Percentiles rank a stretch among this genome's conserved stretches.
Conservation (phyloP, 768 basidiomycete species). For the Psilocybe subaeruginosa region DNA sequence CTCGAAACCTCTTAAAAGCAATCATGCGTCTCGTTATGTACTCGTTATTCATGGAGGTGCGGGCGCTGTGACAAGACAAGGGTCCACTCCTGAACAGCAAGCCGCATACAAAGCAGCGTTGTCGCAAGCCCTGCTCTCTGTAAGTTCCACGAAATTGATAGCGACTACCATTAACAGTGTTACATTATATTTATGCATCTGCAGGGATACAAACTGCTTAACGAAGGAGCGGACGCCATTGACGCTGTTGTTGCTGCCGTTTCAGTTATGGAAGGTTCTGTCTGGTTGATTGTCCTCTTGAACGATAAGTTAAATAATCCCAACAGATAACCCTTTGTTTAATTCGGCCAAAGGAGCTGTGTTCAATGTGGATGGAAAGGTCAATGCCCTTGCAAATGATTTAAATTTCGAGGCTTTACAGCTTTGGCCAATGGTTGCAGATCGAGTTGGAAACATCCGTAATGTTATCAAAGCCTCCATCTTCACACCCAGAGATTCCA, state of each 20-base stretch:
- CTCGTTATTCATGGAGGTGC: conserved; percentile 85
- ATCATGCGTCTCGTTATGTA: conserved; percentile 29
- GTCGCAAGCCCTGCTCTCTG: conserved; percentile 53
- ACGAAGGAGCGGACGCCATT: conserved; percentile 76
- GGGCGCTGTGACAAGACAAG: conserved; percentile 62
- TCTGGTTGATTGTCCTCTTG: neutral
- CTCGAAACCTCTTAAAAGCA: conserved; percentile 4
- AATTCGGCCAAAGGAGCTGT: conserved; percentile 83
- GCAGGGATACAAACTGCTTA: conserved; percentile 65
- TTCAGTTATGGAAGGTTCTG: conserved; percentile 67
- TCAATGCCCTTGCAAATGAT: conserved; percentile 25
- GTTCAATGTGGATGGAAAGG: conserved; percentile 81
- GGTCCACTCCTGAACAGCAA: conserved; percentile 63
- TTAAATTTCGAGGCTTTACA: neutral
- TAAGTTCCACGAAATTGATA: conserved; percentile 12
- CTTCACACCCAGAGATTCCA: conserved; percentile 62
- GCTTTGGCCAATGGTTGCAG: conserved; percentile 35
- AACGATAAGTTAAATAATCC: neutral
- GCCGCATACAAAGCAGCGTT: conserved; percentile 61
- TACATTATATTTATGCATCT: neutral
- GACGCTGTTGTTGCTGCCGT: conserved; percentile 83
- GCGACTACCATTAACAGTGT: neutral
- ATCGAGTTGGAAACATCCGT: conserved; percentile 83
- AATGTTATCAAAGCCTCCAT: conserved; percentile 80
- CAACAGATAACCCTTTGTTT: conserved; percentile 73